Conservation (phyloP, 2,329 filamentous ascomycete genomes). For the Alternaria alternata region DNA sequence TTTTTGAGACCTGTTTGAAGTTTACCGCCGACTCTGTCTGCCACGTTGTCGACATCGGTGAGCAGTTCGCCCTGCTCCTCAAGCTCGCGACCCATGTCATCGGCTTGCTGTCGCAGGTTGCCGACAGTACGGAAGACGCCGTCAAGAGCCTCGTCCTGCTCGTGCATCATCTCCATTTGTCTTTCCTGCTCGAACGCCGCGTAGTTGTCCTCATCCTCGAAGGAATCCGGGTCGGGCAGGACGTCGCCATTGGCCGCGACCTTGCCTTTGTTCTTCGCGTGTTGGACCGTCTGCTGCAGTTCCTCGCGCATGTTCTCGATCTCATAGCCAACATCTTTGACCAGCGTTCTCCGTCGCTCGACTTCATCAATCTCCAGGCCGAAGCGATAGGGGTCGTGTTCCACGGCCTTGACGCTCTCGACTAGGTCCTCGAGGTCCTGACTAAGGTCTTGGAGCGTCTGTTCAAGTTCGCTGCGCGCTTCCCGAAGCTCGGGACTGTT, state of each 20-base stretch:
- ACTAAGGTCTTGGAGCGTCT: conserved; percentile 74
- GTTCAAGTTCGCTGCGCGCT: conserved; percentile 77
- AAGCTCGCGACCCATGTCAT: conserved; percentile 94
- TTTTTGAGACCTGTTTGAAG: conserved; percentile 87
- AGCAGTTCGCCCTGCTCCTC: conserved; percentile 94
- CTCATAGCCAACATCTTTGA: conserved; percentile 88
- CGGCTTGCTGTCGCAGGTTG: conserved; percentile 86
- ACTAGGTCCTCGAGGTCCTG: conserved; percentile 90
- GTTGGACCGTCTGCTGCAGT: conserved; percentile 68
- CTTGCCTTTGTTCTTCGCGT: conserved; percentile 50
- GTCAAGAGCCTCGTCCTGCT: conserved; percentile 93
- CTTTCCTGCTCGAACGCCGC: conserved; percentile 89
- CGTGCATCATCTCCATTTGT: conserved; percentile 89
- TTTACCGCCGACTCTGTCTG: conserved; percentile 86
- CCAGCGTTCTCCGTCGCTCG: conserved; percentile 77
- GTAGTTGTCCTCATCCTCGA: conserved; percentile 69
- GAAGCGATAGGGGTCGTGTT: conserved; percentile 85
- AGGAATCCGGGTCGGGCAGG: conserved; percentile 68
- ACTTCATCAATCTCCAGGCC: conserved; percentile 87
- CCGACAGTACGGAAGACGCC: conserved; percentile 93
- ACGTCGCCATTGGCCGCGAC: conserved; percentile 54
- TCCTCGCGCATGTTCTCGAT: conserved; percentile 89
- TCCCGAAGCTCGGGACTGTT: conserved; percentile 70
- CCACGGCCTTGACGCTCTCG: conserved; percentile 85
- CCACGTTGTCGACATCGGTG: conserved; percentile 81